Evolutionary conservation across 2,329 filamentous ascomycete genomes (phyloP), one percentile per base, ranked within the genome.

Genomic region (Ascochyta pisi): DNA sequence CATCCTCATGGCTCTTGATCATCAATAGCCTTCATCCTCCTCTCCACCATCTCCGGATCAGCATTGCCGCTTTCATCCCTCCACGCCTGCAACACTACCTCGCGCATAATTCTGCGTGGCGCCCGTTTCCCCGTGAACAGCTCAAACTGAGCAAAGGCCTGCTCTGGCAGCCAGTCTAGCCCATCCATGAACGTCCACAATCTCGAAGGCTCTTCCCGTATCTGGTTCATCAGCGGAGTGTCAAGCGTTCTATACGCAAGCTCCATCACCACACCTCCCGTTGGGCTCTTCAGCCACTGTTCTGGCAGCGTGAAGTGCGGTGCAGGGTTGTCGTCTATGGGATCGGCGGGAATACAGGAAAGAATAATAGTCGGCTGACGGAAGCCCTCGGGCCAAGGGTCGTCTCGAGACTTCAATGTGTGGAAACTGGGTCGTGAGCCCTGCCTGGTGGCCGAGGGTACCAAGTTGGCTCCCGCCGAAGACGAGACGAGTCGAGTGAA

Each of bases 101-200:
- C 79, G 58, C 88, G 83, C 90, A 94, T 93, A 34, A 89, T 73
- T 40, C 85, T 78, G 24, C 89, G 83, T 2, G 89, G 89, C 15
- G 89, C 89, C 71, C 88, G 84, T 42, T 89, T 81, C 0, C 89
- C 90, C 0, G 90, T 92, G 70, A 93, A 91, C 2, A 93, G 76
- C 74, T 94, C 90, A 67, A 93, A 94, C 66, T 93, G 90, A 1
- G 90, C 89, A 74, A 90, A 90, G 0, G 88, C 90, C 69, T 93
- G 90, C 70, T 93, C 90, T 0, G 89, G 89, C 13, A 94, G 75
- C 42, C 92, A 81, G 64, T 93, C 89, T 12, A 93, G 77, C 0
- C 90, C 90, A 66, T 92, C 89, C 73, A 92, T 85, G 16, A 89
- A 82, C 0, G 92, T 87, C 89, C 89, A 93, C 37, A 89, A 82